Percentiles rank a stretch among this genome's conserved stretches.
Evolutionary conservation across 495 filamentous ascomycete genomes (phyloP).

Genomic region (Penicillium angulare): DNA sequence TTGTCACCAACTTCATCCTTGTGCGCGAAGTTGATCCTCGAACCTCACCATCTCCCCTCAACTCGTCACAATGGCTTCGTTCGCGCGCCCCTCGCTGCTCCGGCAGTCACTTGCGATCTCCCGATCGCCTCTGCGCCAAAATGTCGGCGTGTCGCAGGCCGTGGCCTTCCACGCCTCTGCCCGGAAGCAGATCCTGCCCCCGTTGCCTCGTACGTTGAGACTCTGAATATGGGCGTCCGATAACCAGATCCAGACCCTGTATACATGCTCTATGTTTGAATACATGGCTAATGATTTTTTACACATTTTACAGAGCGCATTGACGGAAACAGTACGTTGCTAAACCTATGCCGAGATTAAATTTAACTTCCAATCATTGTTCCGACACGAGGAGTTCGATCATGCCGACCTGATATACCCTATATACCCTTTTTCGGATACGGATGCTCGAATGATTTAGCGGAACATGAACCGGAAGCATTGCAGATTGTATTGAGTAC

Average conservation of each 20-base stretch:
- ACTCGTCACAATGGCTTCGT: slow-evolving; percentile 42
- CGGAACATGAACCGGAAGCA: neutral
- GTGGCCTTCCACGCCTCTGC: slow-evolving; percentile 74
- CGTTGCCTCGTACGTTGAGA: slow-evolving; percentile 60
- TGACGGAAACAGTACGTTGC: slow-evolving; percentile 76
- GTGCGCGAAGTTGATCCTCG: slow-evolving; percentile 22
- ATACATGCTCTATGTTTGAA: neutral
- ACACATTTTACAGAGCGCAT: slow-evolving; percentile 59
- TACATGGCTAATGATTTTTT: slow-evolving; percentile 20
- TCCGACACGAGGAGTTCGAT: slow-evolving; percentile 1
- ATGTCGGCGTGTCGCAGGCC: slow-evolving; percentile 45
- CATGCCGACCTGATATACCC: neutral
- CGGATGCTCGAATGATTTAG: neutral
- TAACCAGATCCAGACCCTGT: neutral
- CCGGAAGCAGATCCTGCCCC: slow-evolving; percentile 64
- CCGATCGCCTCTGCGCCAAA: slow-evolving; percentile 37
- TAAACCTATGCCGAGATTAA: slow-evolving; percentile 3
- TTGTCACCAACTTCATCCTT: slow-evolving; percentile 38
- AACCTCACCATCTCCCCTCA: slow-evolving; percentile 17
- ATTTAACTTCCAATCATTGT: slow-evolving; percentile 4
- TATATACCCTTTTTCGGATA: neutral
- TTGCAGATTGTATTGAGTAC: neutral
- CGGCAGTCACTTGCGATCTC: slow-evolving; percentile 40
- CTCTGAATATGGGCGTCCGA: neutral
- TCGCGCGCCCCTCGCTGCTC: slow-evolving; percentile 42